Base-by-base conservation (phyloP, 805 yeast species). In the Debaryomyces castellii region DNA sequence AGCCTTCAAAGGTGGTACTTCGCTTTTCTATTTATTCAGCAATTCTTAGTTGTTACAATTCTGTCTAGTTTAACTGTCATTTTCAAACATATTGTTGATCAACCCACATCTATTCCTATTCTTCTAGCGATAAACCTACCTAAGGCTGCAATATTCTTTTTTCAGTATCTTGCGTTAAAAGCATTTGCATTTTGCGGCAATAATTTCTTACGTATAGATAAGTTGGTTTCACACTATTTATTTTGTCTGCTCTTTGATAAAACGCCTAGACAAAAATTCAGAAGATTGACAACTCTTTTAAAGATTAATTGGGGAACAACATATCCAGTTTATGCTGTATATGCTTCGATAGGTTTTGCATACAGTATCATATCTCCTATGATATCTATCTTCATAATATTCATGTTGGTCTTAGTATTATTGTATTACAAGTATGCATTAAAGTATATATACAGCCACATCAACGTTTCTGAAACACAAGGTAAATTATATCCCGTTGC, bases 111-210 rank as follows among this genome's bases (percentile, higher is more conserved):
- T 0, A 78, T 87, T 10, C 89, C 94, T 1, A 71, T 80, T 5
- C 63, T 88, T 44, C 70, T 89, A 20, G 96, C 96, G 0, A 75
- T 77, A 11, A 87, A 89, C 54, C 71, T 91, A 28, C 96, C 97
- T 0, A 87, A 86, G 57, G 87, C 96, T 20, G 85, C 96, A 1
- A 87, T 84, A 37, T 90, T 91, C 58, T 91, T 90, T 66, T 84
- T 84, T 61, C 86, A 91, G 3, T 89, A 85, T 57, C 69, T 89
- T 32, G 66, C 88, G 0, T 71, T 90, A 27, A 83, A 87, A 63
- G 92, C 96, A 0, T 67, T 90, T 45, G 79, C 91, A 1, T 81
- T 86, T 44, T 80, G 85, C 50, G 96, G 96, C 0, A 81, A 80
- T 46, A 82, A 82, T 48, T 71, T 91, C 34, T 57, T 90, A 32